These are phyloP conservation scores for Colletotrichum sojae DNA, from an alignment of 2,329 filamentous ascomycete species.

Conservation along the genomic window DNA sequence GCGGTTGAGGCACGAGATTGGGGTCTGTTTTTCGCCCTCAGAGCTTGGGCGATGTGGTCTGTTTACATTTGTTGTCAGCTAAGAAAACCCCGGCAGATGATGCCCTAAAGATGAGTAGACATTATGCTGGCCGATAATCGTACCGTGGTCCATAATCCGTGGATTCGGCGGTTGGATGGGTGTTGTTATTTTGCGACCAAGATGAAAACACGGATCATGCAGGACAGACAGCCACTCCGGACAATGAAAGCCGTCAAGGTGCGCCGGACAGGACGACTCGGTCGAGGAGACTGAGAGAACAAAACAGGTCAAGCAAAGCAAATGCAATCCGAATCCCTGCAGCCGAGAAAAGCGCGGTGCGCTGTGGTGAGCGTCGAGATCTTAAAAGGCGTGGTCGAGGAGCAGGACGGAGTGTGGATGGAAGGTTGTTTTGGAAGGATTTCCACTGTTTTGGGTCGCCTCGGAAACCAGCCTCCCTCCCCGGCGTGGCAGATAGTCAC, in stretches of 20 bases:
- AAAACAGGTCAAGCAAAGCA: conserved; percentile 19
- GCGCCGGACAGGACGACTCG: conserved; percentile 7
- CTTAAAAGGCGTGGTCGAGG: conserved; percentile 39
- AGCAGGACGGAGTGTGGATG: conserved; percentile 34
- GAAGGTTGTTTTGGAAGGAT: conserved; percentile 35
- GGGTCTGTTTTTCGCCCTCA: conserved; percentile 64
- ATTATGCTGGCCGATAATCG: conserved; percentile 1
- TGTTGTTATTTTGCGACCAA: conserved; percentile 41
- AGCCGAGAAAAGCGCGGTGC: conserved; percentile 35
- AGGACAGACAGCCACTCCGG: conserved; percentile 29
- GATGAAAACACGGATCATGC: conserved; percentile 37
- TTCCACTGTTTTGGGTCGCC: conserved; percentile 35
- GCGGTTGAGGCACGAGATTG: conserved; percentile 70
- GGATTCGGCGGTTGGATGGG: conserved; percentile 7
- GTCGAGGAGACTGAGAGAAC: conserved; percentile 14
- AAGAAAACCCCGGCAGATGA: conserved; percentile 43
- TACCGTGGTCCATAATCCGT: conserved; percentile 41
- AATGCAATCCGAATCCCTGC: conserved; percentile 35
- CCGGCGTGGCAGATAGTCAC: conserved; percentile 34
- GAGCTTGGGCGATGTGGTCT: conserved; percentile 51
- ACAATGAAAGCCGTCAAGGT: conserved; percentile 38
- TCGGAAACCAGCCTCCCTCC: conserved; percentile 35
- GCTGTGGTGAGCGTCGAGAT: conserved; percentile 40
- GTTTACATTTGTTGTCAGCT: conserved; percentile 43
- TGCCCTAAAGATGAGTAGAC: conserved; percentile 1